Evolutionary conservation across 1,139 yeast species (phyloP).

Genomic region (Candida sp.): DNA sequence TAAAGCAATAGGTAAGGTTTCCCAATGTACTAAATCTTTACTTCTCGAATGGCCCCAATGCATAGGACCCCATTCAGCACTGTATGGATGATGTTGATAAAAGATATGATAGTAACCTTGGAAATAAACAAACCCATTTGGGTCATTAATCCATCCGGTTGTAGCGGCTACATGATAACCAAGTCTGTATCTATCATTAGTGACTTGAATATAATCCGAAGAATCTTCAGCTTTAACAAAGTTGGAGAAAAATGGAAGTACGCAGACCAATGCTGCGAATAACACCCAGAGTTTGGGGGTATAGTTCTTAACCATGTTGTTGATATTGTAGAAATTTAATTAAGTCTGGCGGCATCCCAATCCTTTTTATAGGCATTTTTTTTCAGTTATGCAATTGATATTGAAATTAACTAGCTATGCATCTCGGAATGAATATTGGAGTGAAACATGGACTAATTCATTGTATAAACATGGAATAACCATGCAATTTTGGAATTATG

Average conservation of each 20-base stretch:
- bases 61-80: conserved; percentile 21
- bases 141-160: conserved; percentile 11
- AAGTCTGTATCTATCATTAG: conserved; percentile 85
- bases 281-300: conserved; percentile 5
- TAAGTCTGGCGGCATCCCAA: no score
- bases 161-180: no score
- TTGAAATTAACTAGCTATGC: no score
- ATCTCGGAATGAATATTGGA: no score
- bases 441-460: no score
- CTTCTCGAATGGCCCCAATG: conserved; percentile 36
- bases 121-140: conserved; percentile 19
- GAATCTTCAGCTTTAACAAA: conserved; percentile 26
- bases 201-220: conserved; percentile 62
- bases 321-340: no score
- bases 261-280: conserved; percentile 14
- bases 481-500: no score
- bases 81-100: conserved; percentile 25
- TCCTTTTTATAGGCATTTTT: no score
- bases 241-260: conserved; percentile 53
- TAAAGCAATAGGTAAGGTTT: conserved; percentile 22
- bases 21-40: conserved; percentile 26
- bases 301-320: conserved; percentile 3
- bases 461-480: no score
- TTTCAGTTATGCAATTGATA: no score
- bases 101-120: not conserved